These are phyloP conservation scores for Falciphora oryzae DNA, from an alignment of 2,329 filamentous ascomycete genomes.

Conservation along the genomic window DNA sequence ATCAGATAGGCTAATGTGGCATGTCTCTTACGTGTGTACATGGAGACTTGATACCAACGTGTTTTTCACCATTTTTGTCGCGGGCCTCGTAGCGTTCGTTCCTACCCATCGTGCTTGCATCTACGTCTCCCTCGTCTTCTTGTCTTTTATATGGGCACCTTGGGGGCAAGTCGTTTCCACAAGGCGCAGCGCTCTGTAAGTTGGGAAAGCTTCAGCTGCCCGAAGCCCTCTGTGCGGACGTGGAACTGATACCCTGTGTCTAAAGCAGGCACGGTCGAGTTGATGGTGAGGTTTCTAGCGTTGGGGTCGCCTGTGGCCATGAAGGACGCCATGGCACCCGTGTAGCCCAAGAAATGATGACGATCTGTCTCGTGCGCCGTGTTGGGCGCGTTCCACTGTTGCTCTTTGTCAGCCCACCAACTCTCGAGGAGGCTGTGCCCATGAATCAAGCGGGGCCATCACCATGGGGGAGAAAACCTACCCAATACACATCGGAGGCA, in stretches of 20 bases:
- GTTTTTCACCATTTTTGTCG: neutral
- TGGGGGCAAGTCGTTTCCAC: conserved; percentile 41
- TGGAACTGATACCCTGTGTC: conserved; percentile 42
- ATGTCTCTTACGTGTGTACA: neutral
- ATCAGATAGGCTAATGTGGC: neutral
- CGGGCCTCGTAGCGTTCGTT: too few relatives aligned
- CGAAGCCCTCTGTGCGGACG: conserved; percentile 39
- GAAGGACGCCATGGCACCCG: conserved; percentile 55
- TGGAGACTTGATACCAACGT: neutral
- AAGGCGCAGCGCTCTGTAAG: conserved; percentile 46
- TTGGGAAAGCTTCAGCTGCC: conserved; percentile 28
- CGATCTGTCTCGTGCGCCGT: conserved; percentile 44
- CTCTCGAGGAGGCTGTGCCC: neutral
- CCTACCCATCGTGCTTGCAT: neutral
- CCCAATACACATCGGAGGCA: conserved; percentile 51
- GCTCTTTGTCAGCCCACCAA: neutral
- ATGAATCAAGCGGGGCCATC: neutral
- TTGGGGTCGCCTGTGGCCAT: conserved; percentile 55
- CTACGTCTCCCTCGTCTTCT: neutral
- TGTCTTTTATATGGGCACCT: conserved; percentile 37
- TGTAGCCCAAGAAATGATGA: conserved; percentile 48
- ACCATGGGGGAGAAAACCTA: conserved; percentile 24
- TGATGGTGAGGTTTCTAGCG: conserved; percentile 44
- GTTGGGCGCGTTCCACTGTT: conserved; percentile 51
- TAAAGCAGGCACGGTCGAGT: conserved; percentile 37